phyloP scores from a whole-genome alignment of 805 yeast genomes.

The Hanseniaspora hatyaiensis region DNA sequence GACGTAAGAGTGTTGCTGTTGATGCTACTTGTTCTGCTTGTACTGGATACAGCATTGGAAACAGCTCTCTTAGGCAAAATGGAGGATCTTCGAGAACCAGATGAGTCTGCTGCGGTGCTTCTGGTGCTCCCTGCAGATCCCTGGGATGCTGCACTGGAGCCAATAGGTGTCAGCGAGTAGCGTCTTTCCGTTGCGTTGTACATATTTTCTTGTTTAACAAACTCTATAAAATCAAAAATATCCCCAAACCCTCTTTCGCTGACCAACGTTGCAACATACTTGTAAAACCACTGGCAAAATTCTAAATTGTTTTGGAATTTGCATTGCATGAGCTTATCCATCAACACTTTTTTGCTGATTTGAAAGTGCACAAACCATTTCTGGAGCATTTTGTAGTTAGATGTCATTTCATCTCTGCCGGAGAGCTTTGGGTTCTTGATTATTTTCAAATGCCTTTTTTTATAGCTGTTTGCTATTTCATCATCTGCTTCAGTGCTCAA shows the following conservation, averaged over 20 bases:
- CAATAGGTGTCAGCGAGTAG: slow-evolving; percentile 21
- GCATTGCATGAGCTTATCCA: slow-evolving; percentile 73
- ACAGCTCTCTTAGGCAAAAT: slow-evolving; percentile 7
- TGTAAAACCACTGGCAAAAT: slow-evolving; percentile 83
- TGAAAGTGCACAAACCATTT: slow-evolving; percentile 59
- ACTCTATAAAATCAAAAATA: background rate
- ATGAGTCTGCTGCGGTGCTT: background rate
- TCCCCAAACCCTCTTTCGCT: slow-evolving; percentile 3
- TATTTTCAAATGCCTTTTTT: background rate
- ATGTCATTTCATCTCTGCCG: slow-evolving; percentile 60
- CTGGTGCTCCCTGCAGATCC: slow-evolving; percentile 11
- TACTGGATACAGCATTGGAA: no score
- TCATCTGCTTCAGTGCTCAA: background rate
- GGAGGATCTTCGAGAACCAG: slow-evolving; percentile 3
- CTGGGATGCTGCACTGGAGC: background rate
- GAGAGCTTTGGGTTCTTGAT: slow-evolving; percentile 28
- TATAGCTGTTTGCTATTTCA: background rate
- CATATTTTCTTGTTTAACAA: slow-evolving; percentile 42
- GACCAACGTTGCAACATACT: slow-evolving; percentile 32
- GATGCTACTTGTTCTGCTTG: no score
- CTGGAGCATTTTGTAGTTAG: slow-evolving; percentile 79
- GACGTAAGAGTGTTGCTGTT: no score
- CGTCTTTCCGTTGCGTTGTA: slow-evolving; percentile 63
- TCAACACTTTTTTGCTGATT: slow-evolving; percentile 65
- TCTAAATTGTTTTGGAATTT: slow-evolving; percentile 88